A percentile compares a stretch with the other conserved stretches of the same genome.
phyloP scores from a whole-genome alignment of 768 basidiomycete species.

The Auricularia sp. region DNA sequence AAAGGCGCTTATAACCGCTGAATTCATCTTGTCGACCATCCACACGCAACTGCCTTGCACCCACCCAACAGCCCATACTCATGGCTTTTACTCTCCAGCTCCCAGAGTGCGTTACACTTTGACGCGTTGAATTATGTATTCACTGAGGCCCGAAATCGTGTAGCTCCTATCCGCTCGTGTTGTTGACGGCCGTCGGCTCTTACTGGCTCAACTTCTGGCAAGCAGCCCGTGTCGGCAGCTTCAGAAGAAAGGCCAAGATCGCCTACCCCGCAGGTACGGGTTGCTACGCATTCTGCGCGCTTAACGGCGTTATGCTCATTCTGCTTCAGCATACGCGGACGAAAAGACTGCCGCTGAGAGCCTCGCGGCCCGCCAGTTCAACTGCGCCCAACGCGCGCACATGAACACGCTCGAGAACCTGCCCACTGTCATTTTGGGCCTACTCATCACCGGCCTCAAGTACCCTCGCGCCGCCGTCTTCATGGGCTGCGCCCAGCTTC shows the following conservation, averaged over 20 bases:
- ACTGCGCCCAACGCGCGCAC: slow-evolving; percentile 10
- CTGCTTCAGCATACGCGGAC: not conserved
- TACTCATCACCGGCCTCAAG: slow-evolving; percentile 30
- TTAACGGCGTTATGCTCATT: not conserved
- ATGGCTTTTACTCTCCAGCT: not conserved
- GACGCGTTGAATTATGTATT: not conserved
- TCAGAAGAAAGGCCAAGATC: not conserved
- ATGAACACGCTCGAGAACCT: slow-evolving; percentile 7
- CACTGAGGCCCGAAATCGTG: not conserved
- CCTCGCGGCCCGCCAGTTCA: not conserved
- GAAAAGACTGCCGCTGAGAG: not conserved
- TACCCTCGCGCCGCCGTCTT: slow-evolving; percentile 33
- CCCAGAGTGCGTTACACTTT: not conserved
- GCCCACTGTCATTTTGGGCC: slow-evolving; percentile 14
- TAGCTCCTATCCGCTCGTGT: not conserved
- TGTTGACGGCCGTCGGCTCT: not conserved
- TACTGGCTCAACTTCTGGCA: slow-evolving; percentile 2
- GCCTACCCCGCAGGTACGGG: not conserved
- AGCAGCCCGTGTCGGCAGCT: not conserved
- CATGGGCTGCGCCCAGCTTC: slow-evolving; percentile 29
- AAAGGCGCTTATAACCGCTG: not conserved
- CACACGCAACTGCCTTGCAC: not conserved
- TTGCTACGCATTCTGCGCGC: not conserved
- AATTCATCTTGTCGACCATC: not conserved
- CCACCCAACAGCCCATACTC: not conserved